These are phyloP conservation scores for Boletus sp. DNA, from an alignment of 1,284 basidiomycete species.

Conservation along the genomic window DNA sequence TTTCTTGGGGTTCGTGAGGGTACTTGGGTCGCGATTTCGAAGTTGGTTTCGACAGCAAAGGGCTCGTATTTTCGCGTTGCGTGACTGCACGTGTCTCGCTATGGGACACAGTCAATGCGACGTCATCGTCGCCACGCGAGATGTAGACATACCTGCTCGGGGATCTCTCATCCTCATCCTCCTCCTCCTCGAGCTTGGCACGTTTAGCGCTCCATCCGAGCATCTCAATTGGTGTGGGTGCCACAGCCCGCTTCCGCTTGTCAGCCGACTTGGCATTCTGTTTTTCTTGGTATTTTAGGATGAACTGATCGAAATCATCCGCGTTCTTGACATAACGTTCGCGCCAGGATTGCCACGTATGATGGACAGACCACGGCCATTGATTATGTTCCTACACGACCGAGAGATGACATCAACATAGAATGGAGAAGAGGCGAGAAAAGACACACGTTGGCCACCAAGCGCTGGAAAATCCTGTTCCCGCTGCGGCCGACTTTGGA, in stretches of 20 bases:
- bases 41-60: background rate
- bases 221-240: conserved; percentile 3
- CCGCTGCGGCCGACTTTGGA: conserved; percentile 37
- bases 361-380: conserved; percentile 45
- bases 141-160: conserved; percentile 9
- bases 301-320: conserved; percentile 39
- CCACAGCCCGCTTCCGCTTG: conserved; percentile 5
- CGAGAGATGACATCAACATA: background rate
- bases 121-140: background rate
- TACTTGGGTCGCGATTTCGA: background rate
- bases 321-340: conserved; percentile 46
- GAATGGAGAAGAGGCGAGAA: background rate
- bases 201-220: conserved; percentile 13
- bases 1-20: background rate
- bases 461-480: conserved; percentile 35
- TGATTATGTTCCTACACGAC: conserved; percentile 5
- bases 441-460: conserved; percentile 35
- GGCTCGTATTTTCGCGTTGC: background rate
- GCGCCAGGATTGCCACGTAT: conserved; percentile 54
- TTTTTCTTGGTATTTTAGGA: conserved; percentile 31
- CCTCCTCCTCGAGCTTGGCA: background rate
- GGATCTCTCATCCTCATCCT: background rate
- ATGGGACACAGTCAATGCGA: background rate
- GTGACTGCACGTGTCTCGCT: conserved; percentile 10
- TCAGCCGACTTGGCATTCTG: background rate